These are phyloP conservation scores for Helichrysum umbraculigerum DNA, from an alignment of 129 eudicot genomes.

Conservation along the genomic window DNA sequence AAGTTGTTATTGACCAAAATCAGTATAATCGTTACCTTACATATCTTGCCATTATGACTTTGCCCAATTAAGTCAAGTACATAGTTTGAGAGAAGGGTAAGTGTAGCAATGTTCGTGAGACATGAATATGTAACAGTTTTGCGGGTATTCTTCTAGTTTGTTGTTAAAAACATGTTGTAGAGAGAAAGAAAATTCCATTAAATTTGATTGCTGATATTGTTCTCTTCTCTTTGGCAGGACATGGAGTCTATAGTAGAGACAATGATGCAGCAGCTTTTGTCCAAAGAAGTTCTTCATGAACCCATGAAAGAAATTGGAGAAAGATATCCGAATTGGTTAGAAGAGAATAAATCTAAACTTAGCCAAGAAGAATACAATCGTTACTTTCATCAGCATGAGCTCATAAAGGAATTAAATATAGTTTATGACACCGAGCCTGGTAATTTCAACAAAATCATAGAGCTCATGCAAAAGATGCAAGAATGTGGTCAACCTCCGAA, in stretches of 20 bases:
- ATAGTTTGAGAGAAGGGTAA: no score
- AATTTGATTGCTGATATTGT: neutral
- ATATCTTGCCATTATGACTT: no score
- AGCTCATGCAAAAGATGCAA: slow-evolving; percentile 99
- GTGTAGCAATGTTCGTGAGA: no score
- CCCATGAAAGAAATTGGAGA: slow-evolving; percentile 99
- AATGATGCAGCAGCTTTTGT: slow-evolving; percentile 97
- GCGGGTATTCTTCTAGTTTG: neutral
- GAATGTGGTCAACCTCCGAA: slow-evolving; percentile 99
- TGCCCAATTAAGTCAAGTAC: no score
- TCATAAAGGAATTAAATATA: slow-evolving; percentile 64
- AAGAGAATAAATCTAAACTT: slow-evolving; percentile 66
- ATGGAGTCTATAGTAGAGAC: slow-evolving; percentile 96
- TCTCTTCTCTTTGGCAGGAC: slow-evolving; percentile 45
- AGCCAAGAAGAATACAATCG: slow-evolving; percentile 76
- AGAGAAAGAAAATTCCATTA: neutral
- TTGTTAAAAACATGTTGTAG: neutral
- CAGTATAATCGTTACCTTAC: no score
- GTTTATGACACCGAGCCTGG: slow-evolving; percentile 80
- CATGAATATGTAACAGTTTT: no score
- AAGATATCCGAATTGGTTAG: slow-evolving; percentile 92
- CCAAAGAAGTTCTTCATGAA: slow-evolving; percentile 90
- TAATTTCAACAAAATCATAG: slow-evolving; percentile 91
- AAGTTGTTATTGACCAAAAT: no score
- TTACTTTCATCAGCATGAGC: slow-evolving; percentile 68